Evolutionary conservation across 2,329 filamentous ascomycete genomes (phyloP).

Genomic region (Exophiala dermatitidis): DNA sequence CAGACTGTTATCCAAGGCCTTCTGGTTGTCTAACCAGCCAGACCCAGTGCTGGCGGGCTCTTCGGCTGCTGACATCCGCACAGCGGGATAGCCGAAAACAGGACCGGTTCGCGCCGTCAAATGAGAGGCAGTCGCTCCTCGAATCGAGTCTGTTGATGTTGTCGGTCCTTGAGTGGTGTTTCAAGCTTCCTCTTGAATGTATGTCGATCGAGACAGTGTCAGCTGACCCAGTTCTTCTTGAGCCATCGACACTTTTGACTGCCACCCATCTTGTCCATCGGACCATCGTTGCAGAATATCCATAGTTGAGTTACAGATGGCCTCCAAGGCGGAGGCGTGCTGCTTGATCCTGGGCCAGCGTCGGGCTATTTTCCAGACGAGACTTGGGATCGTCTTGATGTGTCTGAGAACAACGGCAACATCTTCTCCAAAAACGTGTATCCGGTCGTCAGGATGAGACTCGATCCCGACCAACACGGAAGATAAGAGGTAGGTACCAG

Average conservation of each 20-base stretch:
- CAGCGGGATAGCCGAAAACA: not conserved
- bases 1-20: not conserved
- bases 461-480: slow-evolving; percentile 2
- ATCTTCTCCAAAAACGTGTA: slow-evolving; percentile 6
- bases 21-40: not conserved
- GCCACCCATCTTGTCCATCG: not conserved
- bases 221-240: slow-evolving; percentile 1
- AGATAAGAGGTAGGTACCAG: slow-evolving; percentile 2
- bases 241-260: not conserved
- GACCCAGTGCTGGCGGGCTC: too few relatives aligned
- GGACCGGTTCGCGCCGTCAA: not conserved
- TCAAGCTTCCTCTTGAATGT: not conserved
- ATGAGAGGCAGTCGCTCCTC: too few relatives aligned
- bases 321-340: slow-evolving; percentile 6
- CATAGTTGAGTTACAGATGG: slow-evolving; percentile 2
- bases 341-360: slow-evolving; percentile 7
- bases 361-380: slow-evolving; percentile 12
- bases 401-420: slow-evolving; percentile 5
- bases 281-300: slow-evolving; percentile 7
- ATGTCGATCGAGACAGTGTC: not conserved
- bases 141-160: too few relatives aligned
- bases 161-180: too few relatives aligned
- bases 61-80: not conserved
- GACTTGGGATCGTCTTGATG: slow-evolving; percentile 3
- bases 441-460: not conserved